Base-by-base conservation (phyloP, 2,329 filamentous ascomycete species). In the Trichoderma lentiforme region DNA sequence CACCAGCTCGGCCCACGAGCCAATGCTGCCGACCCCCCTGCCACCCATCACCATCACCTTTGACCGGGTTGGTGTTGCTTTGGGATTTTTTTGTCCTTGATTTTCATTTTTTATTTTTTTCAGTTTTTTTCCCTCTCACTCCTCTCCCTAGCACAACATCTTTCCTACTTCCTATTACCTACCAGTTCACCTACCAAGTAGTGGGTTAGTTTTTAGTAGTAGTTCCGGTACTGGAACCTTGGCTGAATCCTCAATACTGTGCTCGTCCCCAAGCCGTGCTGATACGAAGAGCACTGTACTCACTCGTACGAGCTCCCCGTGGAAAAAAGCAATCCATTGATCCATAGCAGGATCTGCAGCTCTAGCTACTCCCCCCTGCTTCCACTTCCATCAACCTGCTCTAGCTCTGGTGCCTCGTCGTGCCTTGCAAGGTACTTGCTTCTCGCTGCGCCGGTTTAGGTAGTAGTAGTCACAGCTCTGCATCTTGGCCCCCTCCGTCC, bases 381-480 rank as follows among this genome's bases (percentile, higher is more conserved):
- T 36, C 28, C 21, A 18, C 53, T n/a, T 57, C 47, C 47, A 51
- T 51, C 47, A 12, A 51, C 47, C n/a, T 51, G 47, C 47, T 51
- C 47, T 51, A 51, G 47, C 47, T 51, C 47, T 51, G 47, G 47
- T 51, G 28, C 64, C 34, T 36, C 32, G n/a, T 56, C 32, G 64
- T 56, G 51, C 51, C 15, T 24, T 57, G 64, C 30, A 62, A 62
- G 28, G 21, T 53, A 65, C 63, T 36, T 18, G 63, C 15, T 43
- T 36, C 21, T 32, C 14, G 28, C 24, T 21, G 58, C 51, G 56
- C 63, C 24, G 60, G 32, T 47, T 72, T 39, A 72, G 73, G 73
- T 73, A 73, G 71, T 61, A 71, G 71, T 73, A 70, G 70, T 73
- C 73, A 62, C 72, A 74, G 71, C 74, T 73, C 32, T 72, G 61